These are phyloP conservation scores for Cryphonectria japonica DNA, from an alignment of 2,329 filamentous ascomycete genomes.

Conservation along the genomic window DNA sequence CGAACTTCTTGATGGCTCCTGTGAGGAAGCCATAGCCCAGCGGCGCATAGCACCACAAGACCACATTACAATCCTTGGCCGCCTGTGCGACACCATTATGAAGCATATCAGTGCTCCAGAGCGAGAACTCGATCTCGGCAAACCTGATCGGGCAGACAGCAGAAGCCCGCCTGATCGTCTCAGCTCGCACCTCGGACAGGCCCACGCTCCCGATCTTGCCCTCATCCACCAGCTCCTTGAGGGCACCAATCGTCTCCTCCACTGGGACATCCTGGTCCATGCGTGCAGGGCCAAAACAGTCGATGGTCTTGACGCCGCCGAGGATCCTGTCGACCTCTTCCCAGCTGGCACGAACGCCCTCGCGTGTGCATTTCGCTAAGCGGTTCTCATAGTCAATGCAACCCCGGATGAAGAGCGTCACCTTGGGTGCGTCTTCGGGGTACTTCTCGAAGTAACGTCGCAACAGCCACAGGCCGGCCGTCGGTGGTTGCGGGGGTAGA, in stretches of 20 bases:
- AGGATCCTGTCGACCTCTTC: conserved; percentile 49
- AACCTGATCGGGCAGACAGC: conserved; percentile 59
- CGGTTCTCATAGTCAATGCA: conserved; percentile 41
- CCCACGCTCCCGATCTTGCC: conserved; percentile 38
- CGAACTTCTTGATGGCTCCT: conserved; percentile 48
- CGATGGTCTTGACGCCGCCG: conserved; percentile 50
- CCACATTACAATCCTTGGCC: conserved; percentile 60
- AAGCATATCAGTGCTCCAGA: conserved; percentile 60
- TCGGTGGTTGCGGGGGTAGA: conserved; percentile 43
- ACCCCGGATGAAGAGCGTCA: conserved; percentile 57
- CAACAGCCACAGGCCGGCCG: conserved; percentile 49
- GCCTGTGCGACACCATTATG: conserved; percentile 59
- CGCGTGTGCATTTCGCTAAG: conserved; percentile 43
- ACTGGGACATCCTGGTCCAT: conserved; percentile 45
- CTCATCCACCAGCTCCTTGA: conserved; percentile 37
- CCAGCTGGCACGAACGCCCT: conserved; percentile 47
- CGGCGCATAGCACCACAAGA: conserved; percentile 63
- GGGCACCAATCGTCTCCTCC: conserved; percentile 37
- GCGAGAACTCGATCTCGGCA: conserved; percentile 64
- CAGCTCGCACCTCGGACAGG: conserved; percentile 40
- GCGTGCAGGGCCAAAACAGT: conserved; percentile 54
- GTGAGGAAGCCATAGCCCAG: conserved; percentile 60
- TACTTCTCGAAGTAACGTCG: conserved; percentile 55
- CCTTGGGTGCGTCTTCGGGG: conserved; percentile 52
- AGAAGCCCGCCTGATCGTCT: conserved; percentile 47